Evolutionary conservation across 2,329 filamentous ascomycete genomes (phyloP).

Genomic region (Neospermospora avenae): DNA sequence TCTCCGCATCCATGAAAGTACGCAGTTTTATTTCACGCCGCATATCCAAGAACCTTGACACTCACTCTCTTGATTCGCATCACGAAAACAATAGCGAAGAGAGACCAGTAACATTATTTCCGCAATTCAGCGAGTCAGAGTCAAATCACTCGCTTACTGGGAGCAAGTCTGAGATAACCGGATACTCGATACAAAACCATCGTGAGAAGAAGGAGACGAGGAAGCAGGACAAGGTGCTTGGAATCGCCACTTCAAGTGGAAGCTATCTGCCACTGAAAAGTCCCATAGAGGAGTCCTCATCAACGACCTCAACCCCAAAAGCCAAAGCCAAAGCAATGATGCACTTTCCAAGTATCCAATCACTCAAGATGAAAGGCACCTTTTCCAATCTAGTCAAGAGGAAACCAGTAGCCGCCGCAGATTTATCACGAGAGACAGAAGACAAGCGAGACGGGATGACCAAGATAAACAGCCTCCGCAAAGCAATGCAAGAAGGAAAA

Average conservation of each 20-base stretch:
- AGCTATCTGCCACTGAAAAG: neutral
- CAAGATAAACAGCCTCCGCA: neutral
- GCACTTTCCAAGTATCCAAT: neutral
- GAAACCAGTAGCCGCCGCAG: neutral
- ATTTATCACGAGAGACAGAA: neutral
- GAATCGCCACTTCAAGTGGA: conserved; percentile 1
- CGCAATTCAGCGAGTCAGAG: neutral
- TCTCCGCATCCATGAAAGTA: neutral
- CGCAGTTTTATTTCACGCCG: conserved; percentile 4
- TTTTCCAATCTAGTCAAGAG: conserved; percentile 6
- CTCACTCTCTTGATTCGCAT: neutral
- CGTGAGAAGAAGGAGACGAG: neutral
- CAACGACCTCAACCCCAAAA: neutral
- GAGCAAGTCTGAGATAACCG: neutral
- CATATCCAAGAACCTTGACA: neutral
- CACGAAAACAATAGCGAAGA: neutral
- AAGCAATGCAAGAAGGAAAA: conserved; percentile 15
- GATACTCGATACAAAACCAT: neutral
- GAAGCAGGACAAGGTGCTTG: neutral
- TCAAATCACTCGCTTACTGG: neutral
- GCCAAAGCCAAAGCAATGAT: neutral
- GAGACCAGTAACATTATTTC: neutral
- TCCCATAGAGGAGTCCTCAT: neutral
- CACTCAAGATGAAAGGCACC: conserved; percentile 1
- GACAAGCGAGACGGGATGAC: neutral